Conservation (phyloP, 176 grass and related monocot species). For the Ensete glaucum region DNA sequence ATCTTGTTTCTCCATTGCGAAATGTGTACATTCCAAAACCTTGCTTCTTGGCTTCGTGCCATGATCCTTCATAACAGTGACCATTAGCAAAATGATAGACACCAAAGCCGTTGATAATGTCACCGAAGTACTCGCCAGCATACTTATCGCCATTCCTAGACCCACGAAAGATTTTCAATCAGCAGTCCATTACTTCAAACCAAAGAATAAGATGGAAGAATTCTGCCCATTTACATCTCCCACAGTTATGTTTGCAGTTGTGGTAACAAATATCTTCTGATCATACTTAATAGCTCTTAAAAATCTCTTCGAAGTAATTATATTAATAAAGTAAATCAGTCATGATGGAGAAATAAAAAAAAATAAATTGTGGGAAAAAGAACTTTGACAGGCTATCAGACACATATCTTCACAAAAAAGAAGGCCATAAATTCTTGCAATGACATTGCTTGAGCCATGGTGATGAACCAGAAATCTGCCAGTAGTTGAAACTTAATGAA, state of each 20-base stretch:
- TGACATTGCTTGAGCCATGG: not conserved
- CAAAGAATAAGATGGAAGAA: not conserved
- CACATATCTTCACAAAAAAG: not conserved
- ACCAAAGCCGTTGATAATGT: constrained; percentile 15
- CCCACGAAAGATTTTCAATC: not conserved
- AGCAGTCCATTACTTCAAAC: not conserved
- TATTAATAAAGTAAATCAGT: too few species aligned
- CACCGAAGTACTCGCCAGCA: constrained; percentile 13
- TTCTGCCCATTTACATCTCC: not conserved
- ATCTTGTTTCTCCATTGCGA: constrained; percentile 3
- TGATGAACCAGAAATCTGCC: not conserved
- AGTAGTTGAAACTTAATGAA: not conserved
- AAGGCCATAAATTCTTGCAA: not conserved
- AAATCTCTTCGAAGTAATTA: too few species aligned
- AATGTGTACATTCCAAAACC: constrained; percentile 20
- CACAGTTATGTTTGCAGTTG: not conserved
- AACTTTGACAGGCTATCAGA: not conserved
- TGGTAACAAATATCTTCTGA: not conserved
- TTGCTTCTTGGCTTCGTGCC: constrained; percentile 13
- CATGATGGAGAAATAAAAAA: not conserved
- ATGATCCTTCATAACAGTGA: constrained; percentile 16
- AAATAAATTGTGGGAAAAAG: not conserved
- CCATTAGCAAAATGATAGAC: constrained; percentile 16
- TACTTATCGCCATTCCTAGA: constrained; percentile 15
- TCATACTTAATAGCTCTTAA: not conserved